Base-by-base conservation (phyloP, 148 eudicot genomes). In the Amaranthus hypochondriacus region DNA sequence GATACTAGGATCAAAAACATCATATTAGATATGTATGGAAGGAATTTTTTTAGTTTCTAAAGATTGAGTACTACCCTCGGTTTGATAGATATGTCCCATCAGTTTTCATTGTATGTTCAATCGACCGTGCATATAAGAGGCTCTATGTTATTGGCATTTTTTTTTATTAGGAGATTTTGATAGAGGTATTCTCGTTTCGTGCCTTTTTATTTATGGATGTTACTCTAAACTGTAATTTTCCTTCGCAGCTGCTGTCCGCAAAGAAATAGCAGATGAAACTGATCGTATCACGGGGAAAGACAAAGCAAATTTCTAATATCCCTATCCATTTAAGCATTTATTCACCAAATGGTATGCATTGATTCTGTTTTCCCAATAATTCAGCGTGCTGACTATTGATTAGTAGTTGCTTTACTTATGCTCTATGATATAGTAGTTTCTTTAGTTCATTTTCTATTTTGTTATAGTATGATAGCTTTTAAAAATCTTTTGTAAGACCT, bases 301-400 rank as follows among this genome's bases (percentile, higher is more conserved):
- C 90, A 73, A 96, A 96, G 82, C 85, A 82, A 81, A 96, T 96
- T 74, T 96, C 99, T 21, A 96, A 96, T 76, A 75, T 89, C 79
- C 99, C 99, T 76, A 96, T 96, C 79, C 99, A 96, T 57, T 77
- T 96, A 79, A 96, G 99, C 87, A 92, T 96, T 76, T 92, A 90
- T 81, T 96, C 99, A 70, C 94, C 99, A 56, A 82, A 92, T 81
- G 99, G 99, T 96, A 71, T 65, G 87, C 80, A 43, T 66, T 65
- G n/a, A 53, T 12, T 72, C 14, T 71, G 2, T 39, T 47, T 59
- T 12, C 18, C 13, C 69, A 13, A 66, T 64, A 42, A 9, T 57
- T 55, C 54, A 51, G 6, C n/a, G 43, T 44, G 39, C 39, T 28
- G 48, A 28, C 4, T 59, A 3, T 9, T 51, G 52, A 3, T 9